Evolutionary conservation across 1,284 basidiomycete species (phyloP), one percentile per base, ranked within the genome.

Genomic region (Austroboletus niveus): DNA sequence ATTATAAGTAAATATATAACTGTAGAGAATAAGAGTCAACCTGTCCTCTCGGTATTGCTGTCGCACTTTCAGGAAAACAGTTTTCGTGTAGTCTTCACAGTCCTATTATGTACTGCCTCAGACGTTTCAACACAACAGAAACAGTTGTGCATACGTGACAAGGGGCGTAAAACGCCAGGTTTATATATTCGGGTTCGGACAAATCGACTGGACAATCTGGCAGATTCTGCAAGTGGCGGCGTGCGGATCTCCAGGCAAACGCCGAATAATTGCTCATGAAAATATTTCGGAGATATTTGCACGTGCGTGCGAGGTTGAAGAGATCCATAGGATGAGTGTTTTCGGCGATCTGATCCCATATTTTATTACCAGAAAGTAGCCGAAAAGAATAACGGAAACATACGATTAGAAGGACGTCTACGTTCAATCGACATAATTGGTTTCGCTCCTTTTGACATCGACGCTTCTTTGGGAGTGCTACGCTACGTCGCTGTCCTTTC

Each of bases 141-240:
- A 3, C 17, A 3, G 0, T 5, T 8, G 12, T 7, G 34, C 42
- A n/a, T 39, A 53, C 58, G 15, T 59, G 56, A 32, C 52, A 72
- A 15, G 49, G 52, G 0, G 52, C 12, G 7, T 49, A 49, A 40
- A 53, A 72, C 11, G 58, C 44, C n/a, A 70, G 52, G 24, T 63
- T 56, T 2, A 64, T 64, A 29, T 65, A 70, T 41, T 63, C 55
- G 1, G 64, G 66, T 46, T 74, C 72, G 6, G 59, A 68, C 29
- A 72, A 43, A 48, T 71, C 70, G 2, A 52, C 44, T 6, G 72
- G 69, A 27, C 62, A 62, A 5, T 51, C 45, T 0, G 62, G 62
- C 2, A 61, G 30, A 2, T 36, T 44, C 5, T 34, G 5, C 6
- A 58, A 27, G 15, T 52, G 46, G 3, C 40, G 9, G 1, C 58